Evolutionary conservation across 306 rosid species (phyloP).

Genomic region (Cercis canadensis): DNA sequence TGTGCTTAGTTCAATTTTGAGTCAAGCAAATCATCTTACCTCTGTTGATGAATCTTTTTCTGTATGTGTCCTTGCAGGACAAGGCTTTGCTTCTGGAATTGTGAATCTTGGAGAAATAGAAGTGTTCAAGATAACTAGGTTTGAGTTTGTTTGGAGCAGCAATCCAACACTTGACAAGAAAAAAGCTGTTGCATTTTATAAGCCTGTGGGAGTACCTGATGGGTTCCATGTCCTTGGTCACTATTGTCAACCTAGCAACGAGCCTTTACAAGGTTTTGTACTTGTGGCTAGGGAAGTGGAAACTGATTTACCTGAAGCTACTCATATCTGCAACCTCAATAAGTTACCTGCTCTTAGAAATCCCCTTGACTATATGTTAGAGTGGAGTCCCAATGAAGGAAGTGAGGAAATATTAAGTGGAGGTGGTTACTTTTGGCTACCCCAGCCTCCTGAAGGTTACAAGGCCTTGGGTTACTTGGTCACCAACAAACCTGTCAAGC

Average conservation of each 20-base stretch:
- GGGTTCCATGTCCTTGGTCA: slow-evolving; percentile 80
- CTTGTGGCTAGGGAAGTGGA: slow-evolving; percentile 73
- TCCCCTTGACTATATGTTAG: slow-evolving; percentile 74
- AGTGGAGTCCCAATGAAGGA: slow-evolving; percentile 67
- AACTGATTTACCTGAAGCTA: slow-evolving; percentile 36
- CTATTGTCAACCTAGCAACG: slow-evolving; percentile 67
- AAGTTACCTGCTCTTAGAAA: slow-evolving; percentile 58
- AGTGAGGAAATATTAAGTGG: slow-evolving; percentile 43
- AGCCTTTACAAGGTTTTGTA: slow-evolving; percentile 69
- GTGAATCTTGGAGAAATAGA: slow-evolving; percentile 77
- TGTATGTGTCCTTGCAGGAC: slow-evolving; percentile 55
- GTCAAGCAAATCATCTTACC: neutral
- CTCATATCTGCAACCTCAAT: slow-evolving; percentile 22
- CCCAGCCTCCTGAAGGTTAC: slow-evolving; percentile 84
- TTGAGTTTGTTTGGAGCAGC: slow-evolving; percentile 70
- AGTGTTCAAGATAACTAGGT: slow-evolving; percentile 61
- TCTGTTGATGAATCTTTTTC: slow-evolving; percentile 9
- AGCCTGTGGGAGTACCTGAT: slow-evolving; percentile 73
- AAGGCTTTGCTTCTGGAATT: slow-evolving; percentile 76
- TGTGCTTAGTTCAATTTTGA: neutral
- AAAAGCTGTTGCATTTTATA: slow-evolving; percentile 63
- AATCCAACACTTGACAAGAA: slow-evolving; percentile 42
- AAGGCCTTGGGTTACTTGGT: slow-evolving; percentile 76
- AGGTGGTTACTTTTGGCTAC: slow-evolving; percentile 79
- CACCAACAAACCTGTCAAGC: slow-evolving; percentile 64